Evolutionary conservation across 164 flowering plant species (phyloP), one percentile per base, ranked within the genome.

Genomic region (Nymphaea colorata): DNA sequence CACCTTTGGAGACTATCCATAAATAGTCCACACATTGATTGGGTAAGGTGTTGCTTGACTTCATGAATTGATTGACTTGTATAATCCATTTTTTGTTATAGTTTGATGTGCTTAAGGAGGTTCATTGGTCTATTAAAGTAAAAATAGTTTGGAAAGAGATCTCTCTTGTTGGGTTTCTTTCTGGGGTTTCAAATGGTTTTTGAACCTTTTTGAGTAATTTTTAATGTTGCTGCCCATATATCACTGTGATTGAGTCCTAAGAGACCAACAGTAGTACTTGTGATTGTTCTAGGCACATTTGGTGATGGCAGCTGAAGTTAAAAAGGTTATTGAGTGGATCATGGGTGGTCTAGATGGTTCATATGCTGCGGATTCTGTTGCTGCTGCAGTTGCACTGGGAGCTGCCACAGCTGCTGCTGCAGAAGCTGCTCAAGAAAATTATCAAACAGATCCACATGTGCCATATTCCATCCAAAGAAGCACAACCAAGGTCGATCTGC

Each of bases 271-370:
- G 7, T 14, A 51, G 55, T 51, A 3, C 55, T 51, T 51, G n/a
- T 90, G 86, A 93, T 90, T 87, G 89, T 80, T 90, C 87, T 96
- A 95, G 99, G 96, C 87, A 76, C 97, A 88, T 84, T 84, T 92
- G 76, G 71, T 86, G 66, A 82, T 87, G 79, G 97, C 99, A 74
- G 88, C 96, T 71, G 99, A 92, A 80, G 98, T 92, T 60, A 95
- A 95, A 77, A 90, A 80, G 74, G 89, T 95, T 53, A 89, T 92
- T 72, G 99, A 95, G 77, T 89, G 96, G 99, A 90, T 95, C 63
- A 82, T 95, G 90, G 80, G 84, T 75, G 89, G 84, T 73, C 82
- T 83, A 65, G 90, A 89, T 82, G 96, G 85, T 67, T 88, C 83
- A 70, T 89, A 87, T 82, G 96, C 95, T 71, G 85, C 90, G 65